Evolutionary conservation across 2,329 filamentous ascomycete species (phyloP).

Genomic region (Daldinia sp.): DNA sequence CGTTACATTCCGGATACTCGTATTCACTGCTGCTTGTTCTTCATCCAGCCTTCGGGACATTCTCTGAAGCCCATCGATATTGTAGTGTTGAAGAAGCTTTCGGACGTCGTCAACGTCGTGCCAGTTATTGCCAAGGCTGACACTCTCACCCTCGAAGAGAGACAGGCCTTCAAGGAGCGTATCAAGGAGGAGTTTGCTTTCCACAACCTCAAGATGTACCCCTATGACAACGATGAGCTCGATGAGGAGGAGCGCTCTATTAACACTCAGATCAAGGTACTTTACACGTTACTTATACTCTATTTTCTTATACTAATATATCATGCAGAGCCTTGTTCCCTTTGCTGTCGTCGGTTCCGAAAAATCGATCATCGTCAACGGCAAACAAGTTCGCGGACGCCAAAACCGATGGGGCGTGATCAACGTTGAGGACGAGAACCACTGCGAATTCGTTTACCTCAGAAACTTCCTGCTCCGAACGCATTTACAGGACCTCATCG

Average conservation of each 20-base stretch:
- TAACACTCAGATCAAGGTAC: slow-evolving; percentile 96
- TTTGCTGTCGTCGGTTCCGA: slow-evolving; percentile 98
- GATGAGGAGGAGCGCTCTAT: slow-evolving; percentile 95
- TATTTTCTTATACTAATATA: slow-evolving; percentile 51
- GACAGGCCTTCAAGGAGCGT: slow-evolving; percentile 95
- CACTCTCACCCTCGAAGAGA: slow-evolving; percentile 94
- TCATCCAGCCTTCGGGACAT: slow-evolving; percentile 98
- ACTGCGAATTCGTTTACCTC: slow-evolving; percentile 99
- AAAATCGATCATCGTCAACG: slow-evolving; percentile 96
- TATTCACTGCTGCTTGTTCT: slow-evolving; percentile 99
- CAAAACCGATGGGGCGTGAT: slow-evolving; percentile 99
- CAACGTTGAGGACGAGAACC: slow-evolving; percentile 99
- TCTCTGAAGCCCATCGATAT: slow-evolving; percentile 99
- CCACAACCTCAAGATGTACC: slow-evolving; percentile 99
- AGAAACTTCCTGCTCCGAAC: slow-evolving; percentile 98
- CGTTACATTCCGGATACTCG: slow-evolving; percentile 99
- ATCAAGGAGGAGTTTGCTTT: slow-evolving; percentile 99
- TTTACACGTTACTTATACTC: slow-evolving; percentile 36
- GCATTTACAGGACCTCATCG: slow-evolving; percentile 97
- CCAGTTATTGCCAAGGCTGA: slow-evolving; percentile 99
- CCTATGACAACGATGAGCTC: slow-evolving; percentile 99
- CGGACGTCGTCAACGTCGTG: slow-evolving; percentile 98
- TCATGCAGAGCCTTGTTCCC: slow-evolving; percentile 83
- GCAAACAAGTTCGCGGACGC: slow-evolving; percentile 95
- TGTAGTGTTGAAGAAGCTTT: slow-evolving; percentile 99